Base-by-base conservation (phyloP, 768 basidiomycete species). In the Leccinellum albellum region DNA sequence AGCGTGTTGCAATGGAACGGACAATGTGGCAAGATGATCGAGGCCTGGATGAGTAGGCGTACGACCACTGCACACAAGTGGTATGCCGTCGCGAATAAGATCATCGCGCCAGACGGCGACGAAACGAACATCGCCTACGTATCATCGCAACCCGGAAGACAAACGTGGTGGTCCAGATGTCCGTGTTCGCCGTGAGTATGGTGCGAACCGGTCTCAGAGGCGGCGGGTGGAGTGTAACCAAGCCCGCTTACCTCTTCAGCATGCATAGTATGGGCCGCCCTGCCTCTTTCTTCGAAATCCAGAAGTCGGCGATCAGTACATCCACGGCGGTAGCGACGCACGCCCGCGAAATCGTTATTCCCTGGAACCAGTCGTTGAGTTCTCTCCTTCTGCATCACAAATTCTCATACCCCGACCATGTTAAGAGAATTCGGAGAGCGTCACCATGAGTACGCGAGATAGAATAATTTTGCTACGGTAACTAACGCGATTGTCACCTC, bases 121-220 rank as follows among this genome's bases (percentile, higher is more conserved):
- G 45, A 4, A 26, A 7, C 13, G 40, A 31, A 31, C 31, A 31
- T 31, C 31, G 31, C 31, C 31, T 28, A 31, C 31, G 10, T 31
- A 31, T 3, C 12, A 31, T 31, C 12, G 31, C 31, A 3, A 31
- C 74, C 1, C 78, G 75, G 69, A 83, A 83, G 21, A 75, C 70
- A 8, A 64, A 68, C 0, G 82, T 80, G 58, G 84, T 83, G n/a
- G 81, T 75, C 6, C 78, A 79, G n/a, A 84, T 75, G 1, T 80
- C 74, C 0, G 12, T 44, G 15, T 52, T 48, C 3, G 52, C 46
- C 1, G 35, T 45, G 14, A 55, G 46, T 10, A 53, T 35, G 8
- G 44, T 32, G 35, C 44, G 7, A 15, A 15, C 24, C 24, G 37
- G 23, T 23, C 20, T 21, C 21, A 15, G 4, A 2, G 50, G 4